These are phyloP conservation scores for Papilionanthe hybrid DNA, from an alignment of 116 monocot genomes.

Conservation along the genomic window DNA sequence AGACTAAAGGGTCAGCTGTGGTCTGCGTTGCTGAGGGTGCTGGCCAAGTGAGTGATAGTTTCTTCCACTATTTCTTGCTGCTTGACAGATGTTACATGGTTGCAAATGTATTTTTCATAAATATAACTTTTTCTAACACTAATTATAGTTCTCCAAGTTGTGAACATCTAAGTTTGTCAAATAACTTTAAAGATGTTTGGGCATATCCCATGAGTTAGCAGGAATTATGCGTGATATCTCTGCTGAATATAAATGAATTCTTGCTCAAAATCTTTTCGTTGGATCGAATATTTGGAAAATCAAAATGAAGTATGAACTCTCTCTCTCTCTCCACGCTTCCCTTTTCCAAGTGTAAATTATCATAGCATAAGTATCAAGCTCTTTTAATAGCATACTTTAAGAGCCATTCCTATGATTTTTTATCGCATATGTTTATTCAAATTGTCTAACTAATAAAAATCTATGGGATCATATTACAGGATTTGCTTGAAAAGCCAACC, in stretches of 20 bases:
- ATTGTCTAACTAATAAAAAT: not conserved
- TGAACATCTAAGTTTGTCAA: too few relatives aligned
- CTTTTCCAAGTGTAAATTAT: too few relatives aligned
- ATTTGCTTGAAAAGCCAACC: conserved; percentile 39
- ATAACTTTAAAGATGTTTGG: too few relatives aligned
- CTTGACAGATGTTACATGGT: not conserved
- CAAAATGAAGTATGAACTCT: not conserved
- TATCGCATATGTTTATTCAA: not conserved
- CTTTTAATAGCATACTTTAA: not conserved
- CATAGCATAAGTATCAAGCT: not conserved
- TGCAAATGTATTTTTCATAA: not conserved
- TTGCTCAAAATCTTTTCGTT: not conserved
- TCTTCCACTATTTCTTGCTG: not conserved
- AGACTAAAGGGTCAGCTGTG: conserved; percentile 50
- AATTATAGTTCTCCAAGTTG: too few relatives aligned
- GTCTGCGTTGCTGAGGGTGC: conserved; percentile 68
- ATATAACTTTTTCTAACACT: not conserved
- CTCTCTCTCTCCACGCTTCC: too few relatives aligned
- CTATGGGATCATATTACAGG: conserved; percentile 20
- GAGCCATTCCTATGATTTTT: not conserved
- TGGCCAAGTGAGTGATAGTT: conserved; percentile 40
- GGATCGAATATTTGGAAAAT: not conserved
- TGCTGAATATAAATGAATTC: too few relatives aligned
- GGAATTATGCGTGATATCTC: too few relatives aligned
- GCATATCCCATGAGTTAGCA: too few relatives aligned